phyloP scores from a whole-genome alignment of 768 basidiomycete genomes.

The Phanerochaete carnosa region DNA sequence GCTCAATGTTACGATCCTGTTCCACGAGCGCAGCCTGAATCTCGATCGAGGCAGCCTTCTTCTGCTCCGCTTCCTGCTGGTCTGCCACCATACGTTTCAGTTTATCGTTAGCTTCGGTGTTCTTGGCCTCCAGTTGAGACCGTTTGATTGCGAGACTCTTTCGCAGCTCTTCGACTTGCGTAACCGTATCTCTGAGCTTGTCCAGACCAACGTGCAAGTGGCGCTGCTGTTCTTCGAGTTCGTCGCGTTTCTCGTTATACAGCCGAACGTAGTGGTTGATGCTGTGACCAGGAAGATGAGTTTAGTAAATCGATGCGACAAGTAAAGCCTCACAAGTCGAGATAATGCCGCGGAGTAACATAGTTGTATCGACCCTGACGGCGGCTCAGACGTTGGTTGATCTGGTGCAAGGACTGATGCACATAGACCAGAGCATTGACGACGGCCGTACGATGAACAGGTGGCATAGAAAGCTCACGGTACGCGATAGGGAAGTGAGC shows the following conservation, averaged over 20 bases:
- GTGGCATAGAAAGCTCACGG: conserved; percentile 80
- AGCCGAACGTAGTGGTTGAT: conserved; percentile 97
- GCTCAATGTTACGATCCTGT: conserved; percentile 86
- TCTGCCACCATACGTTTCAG: conserved; percentile 96
- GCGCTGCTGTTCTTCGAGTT: conserved; percentile 96
- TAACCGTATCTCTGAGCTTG: conserved; percentile 93
- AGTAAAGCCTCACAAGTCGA: conserved; percentile 82
- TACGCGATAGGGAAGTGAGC: conserved; percentile 87
- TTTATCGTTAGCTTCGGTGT: conserved; percentile 95
- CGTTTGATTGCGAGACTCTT: conserved; percentile 94
- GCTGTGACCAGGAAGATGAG: conserved; percentile 37
- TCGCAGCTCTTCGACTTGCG: conserved; percentile 93
- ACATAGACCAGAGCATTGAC: conserved; percentile 93
- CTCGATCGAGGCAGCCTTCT: conserved; percentile 94
- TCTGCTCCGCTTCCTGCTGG: conserved; percentile 98
- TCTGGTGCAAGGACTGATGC: conserved; percentile 83
- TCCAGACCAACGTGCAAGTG: conserved; percentile 98
- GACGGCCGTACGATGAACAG: conserved; percentile 84
- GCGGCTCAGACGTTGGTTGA: conserved; percentile 86
- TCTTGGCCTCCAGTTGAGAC: conserved; percentile 88
- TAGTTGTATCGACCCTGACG: conserved; percentile 96
- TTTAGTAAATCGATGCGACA: not conserved
- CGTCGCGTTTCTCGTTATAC: conserved; percentile 94
- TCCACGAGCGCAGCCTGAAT: conserved; percentile 92
- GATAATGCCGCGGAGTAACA: conserved; percentile 95